phyloP scores from a whole-genome alignment of 1,284 basidiomycete species.

The Trichosporon asahii region DNA sequence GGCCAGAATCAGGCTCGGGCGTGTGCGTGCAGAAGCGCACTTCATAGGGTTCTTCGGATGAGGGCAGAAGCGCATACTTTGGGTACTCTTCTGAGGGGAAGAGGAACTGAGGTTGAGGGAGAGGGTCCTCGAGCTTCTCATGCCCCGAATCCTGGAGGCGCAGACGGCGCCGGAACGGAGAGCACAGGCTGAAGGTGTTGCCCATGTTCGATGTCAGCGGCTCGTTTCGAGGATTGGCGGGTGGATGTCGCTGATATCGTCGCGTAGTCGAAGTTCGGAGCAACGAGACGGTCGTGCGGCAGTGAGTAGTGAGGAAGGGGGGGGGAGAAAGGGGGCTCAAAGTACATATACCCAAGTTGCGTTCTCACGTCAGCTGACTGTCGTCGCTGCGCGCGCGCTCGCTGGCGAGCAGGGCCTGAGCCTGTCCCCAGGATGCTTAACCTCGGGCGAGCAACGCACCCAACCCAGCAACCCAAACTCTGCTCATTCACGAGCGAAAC shows the following conservation, averaged over 20 bases:
- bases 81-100: background rate
- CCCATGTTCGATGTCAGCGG: background rate
- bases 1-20: background rate
- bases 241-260: background rate
- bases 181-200: background rate
- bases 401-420: background rate
- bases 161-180: background rate
- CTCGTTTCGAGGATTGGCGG: background rate
- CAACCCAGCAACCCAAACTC: background rate
- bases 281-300: background rate
- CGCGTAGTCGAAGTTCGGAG: background rate
- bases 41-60: background rate
- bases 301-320: background rate
- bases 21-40: background rate
- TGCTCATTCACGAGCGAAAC: background rate
- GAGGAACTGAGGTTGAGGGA: background rate
- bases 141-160: background rate
- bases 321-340: background rate
- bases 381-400: background rate
- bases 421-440: background rate
- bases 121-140: constrained; percentile 2
- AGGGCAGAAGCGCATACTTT: background rate
- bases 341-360: background rate
- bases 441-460: background rate
- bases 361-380: background rate